Evolutionary conservation across 768 basidiomycete genomes (phyloP), one percentile per base, ranked within the genome.

Genomic region (Suillus cothurnatus): DNA sequence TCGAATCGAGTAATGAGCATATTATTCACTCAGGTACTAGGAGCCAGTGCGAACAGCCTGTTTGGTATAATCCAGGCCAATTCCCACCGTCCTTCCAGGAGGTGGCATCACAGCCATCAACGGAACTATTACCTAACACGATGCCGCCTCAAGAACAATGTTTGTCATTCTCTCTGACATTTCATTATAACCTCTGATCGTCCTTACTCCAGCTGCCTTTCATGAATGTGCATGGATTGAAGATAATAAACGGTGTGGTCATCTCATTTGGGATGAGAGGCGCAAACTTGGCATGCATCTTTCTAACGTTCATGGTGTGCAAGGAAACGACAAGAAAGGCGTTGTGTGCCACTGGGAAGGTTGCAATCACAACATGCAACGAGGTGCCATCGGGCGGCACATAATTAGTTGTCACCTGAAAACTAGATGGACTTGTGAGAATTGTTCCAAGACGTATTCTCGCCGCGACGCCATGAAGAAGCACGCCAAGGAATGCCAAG

Each of bases 401-500:
- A 57, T 74, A 11, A 66, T 69, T 5, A 76, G 69, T 36, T 49
- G 73, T 1, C 73, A 76, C 58, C 14, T 74, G 23, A 45, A 66
- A 11, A 61, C 69, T 9, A 69, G 71, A 3, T 66, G 67, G 31
- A 65, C 67, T 9, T 74, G 73, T 64, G 66, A 57, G 28, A 63
- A 67, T 58, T 76, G 73, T 23, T 67, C 62, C 61, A 76, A 71
- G 67, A 53, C 66, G 45, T 71, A 76, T 60, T 74, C 73, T 36
- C 69, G 74, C 5, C 59, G 45, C 26, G 73, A 74, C 56, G 74
- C 72, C 12, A 69, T 73, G 4, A 64, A 64, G 36, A 72, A 73
- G 49, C 74, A 76, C 47, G 39, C 68, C 11, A 73, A 61, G 47
- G 74, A 73, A 45, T 76, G 73, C 62, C 72, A 74, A 64, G 65